Evolutionary conservation across 2,329 filamentous ascomycete genomes (phyloP), one percentile per base, ranked within the genome.

Genomic region (Chaetomium sp.): DNA sequence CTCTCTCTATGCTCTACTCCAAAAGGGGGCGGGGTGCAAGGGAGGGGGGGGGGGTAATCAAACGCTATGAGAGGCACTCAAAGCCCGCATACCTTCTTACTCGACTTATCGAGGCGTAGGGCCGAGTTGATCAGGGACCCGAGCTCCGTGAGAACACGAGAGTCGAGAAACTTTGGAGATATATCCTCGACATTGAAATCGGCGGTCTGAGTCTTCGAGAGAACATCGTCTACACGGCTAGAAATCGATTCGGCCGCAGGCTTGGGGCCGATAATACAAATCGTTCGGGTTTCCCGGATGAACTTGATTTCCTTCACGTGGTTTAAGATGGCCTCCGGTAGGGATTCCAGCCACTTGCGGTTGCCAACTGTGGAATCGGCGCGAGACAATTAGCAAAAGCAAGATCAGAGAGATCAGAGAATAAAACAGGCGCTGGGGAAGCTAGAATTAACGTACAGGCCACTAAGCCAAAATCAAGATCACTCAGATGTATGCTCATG

Each of bases 391-490:
- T 50, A 62, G 57, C 51, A 27, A 27, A 27, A 27, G 19, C 19
- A 27, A 27, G 19, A 27, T 27, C 19, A 27, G 19, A 27, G 19
- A 27, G 19, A 27, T 50, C 27, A 36, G 36, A 6, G 9, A 32
- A 34, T 7, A 4, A 43, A 14, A 19, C 2, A 55, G 11, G 36
- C 10, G 9, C 34, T 42, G n/a, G 19, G 12, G 34, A 11, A 42
- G 11, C 40, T 38, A 14, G 40, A 6, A 27, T 4, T 12, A 8
- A 72, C 74, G 59, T 69, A 79, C 78, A 67, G 46, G 72, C 68
- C 32, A 82, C 66, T 4, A 80, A 70, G 36, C 66, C 60, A 57
- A 79, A 79, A 51, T 75, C 70, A 1, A 67, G 53, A 10, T 70
- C 69, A 10, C 66, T 63, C 19, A 81, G 60, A 57, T 62, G 68